Percentiles rank a stretch among this genome's conserved stretches.
Conservation (phyloP, 306 rosid genomes). For the Castanospermum australe region DNA sequence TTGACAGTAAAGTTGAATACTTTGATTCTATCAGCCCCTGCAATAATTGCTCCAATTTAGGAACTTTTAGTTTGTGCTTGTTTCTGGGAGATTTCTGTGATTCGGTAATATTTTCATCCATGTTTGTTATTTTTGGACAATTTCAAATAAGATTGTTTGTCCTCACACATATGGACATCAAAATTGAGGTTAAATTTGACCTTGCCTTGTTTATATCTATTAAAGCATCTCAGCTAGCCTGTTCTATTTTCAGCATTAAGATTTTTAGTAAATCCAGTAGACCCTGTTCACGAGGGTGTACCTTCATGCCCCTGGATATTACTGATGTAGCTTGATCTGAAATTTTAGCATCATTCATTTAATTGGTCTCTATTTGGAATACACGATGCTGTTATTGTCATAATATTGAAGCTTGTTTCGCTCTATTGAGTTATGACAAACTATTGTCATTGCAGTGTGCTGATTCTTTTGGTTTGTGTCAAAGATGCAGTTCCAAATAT, state of each 20-base stretch:
- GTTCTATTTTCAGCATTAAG: neutral
- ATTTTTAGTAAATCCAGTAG: neutral
- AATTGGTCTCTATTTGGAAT: neutral
- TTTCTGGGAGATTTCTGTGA: neutral
- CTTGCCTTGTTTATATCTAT: neutral
- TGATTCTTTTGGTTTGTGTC: slow-evolving; percentile 13
- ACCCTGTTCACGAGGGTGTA: neutral
- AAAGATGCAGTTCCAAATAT: slow-evolving; percentile 1
- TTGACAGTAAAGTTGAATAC: slow-evolving; percentile 11
- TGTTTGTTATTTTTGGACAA: slow-evolving; percentile 12
- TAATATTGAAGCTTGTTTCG: neutral
- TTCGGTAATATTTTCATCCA: neutral
- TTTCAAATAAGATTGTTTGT: neutral
- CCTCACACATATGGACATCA: neutral
- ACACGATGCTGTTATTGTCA: neutral
- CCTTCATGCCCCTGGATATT: neutral
- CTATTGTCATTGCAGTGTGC: neutral
- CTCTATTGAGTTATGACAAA: neutral
- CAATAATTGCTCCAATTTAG: neutral
- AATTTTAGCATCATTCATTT: neutral
- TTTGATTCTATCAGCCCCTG: neutral
- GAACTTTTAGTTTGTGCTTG: slow-evolving; percentile 11
- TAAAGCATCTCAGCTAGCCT: neutral
- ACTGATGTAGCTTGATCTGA: slow-evolving; percentile 6
- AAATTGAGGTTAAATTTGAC: neutral